Conservation (phyloP, 176 grass and related monocot genomes). For the Carex kokanica region DNA sequence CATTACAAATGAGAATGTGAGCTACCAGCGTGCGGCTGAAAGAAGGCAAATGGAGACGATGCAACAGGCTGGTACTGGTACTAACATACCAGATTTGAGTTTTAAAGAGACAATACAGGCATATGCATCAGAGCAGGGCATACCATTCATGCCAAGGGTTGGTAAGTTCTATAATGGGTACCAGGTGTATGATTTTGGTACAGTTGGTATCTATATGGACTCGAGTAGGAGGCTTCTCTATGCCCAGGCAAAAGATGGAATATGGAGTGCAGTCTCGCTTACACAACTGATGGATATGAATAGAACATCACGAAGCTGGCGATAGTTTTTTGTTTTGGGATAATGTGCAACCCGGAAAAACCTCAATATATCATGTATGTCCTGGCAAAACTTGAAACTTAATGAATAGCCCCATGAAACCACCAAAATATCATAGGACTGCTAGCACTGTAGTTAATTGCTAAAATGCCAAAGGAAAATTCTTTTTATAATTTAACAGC, state of each 20-base stretch:
- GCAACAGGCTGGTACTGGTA: constrained; percentile 47
- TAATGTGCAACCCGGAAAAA: not conserved
- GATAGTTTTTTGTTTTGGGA: constrained; percentile 14
- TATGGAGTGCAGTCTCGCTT: constrained; percentile 77
- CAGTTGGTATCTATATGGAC: constrained; percentile 64
- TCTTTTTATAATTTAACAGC: not conserved
- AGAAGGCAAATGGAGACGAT: constrained; percentile 70
- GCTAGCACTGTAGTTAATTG: not conserved
- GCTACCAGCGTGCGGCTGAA: constrained; percentile 61
- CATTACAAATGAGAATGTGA: constrained; percentile 36
- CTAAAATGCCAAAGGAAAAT: not conserved
- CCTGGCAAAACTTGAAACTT: too few species aligned
- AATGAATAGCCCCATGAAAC: not conserved
- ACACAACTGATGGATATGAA: constrained; percentile 82
- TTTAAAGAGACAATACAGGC: constrained; percentile 85
- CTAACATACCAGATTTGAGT: constrained; percentile 52
- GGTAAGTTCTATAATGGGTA: constrained; percentile 75
- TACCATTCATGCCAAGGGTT: constrained; percentile 80
- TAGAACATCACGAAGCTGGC: constrained; percentile 22
- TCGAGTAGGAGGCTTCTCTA: constrained; percentile 72
- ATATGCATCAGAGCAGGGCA: constrained; percentile 72
- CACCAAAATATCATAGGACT: not conserved
- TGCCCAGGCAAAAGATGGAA: constrained; percentile 63
- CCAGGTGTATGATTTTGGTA: constrained; percentile 84
- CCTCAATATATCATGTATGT: not conserved